Evolutionary conservation across 163 green algal genomes (phyloP), one percentile per base, ranked within the genome.

Genomic region (Scenedesmus sp.): DNA sequence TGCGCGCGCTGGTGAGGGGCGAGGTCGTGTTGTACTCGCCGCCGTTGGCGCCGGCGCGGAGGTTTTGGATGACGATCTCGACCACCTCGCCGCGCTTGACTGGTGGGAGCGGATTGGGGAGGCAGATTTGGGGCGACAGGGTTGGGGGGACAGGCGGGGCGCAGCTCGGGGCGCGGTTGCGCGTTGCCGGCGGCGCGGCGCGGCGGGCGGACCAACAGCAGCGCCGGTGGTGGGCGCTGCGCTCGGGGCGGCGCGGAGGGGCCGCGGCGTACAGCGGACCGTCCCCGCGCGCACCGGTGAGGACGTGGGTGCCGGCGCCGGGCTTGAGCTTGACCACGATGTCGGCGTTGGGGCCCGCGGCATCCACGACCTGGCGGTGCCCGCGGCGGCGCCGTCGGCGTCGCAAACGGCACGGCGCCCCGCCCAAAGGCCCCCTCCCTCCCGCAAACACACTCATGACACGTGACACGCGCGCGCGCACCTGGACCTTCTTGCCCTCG

Each of bases 11-110:
- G 29, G 63, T 75, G 26, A 75, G 42, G 22, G 11, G 4, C 14
- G 24, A 31, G 50, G 22, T 44, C 4, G 33, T 57, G 48, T 65
- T 65, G 29, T 82, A 82, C 50, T 82, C 53, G 17, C 75, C 75
- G 44, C 75, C 75, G 50, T 33, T 51, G 13, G 62, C 62, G 9
- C 58, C 58, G 3, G 74, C 74, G 22, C 75, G 63, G 63, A 76
- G 29, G 53, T 82, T 82, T 39, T 76, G 63, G 3, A 82, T 44
- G 6, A 82, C 64, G 22, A 82, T 67, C 63, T 82, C 75, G 14
- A 82, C 34, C 9, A 70, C 26, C 24, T 82, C 63, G 22, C 74
- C 74, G n/a, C 29, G 31, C 60, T 66, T 50, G 28, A 80, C 4
- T n/a, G n/a, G n/a, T n/a, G n/a, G n/a, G n/a, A n/a, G n/a, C n/a